These are phyloP conservation scores for Penicillium brevicompactum DNA, from an alignment of 2,329 filamentous ascomycete species.

Conservation along the genomic window DNA sequence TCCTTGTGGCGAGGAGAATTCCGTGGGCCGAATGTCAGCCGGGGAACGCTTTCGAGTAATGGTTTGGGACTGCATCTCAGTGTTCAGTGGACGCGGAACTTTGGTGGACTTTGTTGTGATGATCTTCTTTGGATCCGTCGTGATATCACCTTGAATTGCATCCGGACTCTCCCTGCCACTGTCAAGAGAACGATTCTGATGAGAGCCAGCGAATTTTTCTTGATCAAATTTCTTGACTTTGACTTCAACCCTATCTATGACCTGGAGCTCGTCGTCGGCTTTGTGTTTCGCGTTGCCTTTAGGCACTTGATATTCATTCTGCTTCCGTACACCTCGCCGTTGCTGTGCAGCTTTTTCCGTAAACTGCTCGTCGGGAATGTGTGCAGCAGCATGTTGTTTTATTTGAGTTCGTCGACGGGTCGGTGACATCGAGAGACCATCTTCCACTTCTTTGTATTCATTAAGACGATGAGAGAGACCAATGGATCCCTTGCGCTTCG, in stretches of 20 bases:
- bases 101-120: conserved; percentile 8
- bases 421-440: conserved; percentile 10
- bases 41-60: conserved; percentile 26
- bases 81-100: not conserved
- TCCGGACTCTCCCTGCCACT: conserved; percentile 41
- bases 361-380: conserved; percentile 26
- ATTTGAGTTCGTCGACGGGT: not conserved
- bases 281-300: not conserved
- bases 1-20: conserved; percentile 23
- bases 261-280: not conserved
- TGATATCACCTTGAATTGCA: conserved; percentile 42
- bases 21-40: conserved; percentile 36
- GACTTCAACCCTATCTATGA: not conserved
- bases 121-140: conserved; percentile 25
- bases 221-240: not conserved
- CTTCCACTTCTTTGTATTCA: conserved; percentile 28
- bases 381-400: conserved; percentile 6
- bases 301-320: not conserved
- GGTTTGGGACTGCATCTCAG: conserved; percentile 2
- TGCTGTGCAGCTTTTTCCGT: conserved; percentile 27
- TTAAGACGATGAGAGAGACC: conserved; percentile 2
- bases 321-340: conserved; percentile 18
- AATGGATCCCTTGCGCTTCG: not conserved
- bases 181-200: conserved; percentile 6
- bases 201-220: not conserved